Evolutionary conservation across 305 asterid species (phyloP), one percentile per base, ranked within the genome.

Genomic region (Fraxinus albicans): DNA sequence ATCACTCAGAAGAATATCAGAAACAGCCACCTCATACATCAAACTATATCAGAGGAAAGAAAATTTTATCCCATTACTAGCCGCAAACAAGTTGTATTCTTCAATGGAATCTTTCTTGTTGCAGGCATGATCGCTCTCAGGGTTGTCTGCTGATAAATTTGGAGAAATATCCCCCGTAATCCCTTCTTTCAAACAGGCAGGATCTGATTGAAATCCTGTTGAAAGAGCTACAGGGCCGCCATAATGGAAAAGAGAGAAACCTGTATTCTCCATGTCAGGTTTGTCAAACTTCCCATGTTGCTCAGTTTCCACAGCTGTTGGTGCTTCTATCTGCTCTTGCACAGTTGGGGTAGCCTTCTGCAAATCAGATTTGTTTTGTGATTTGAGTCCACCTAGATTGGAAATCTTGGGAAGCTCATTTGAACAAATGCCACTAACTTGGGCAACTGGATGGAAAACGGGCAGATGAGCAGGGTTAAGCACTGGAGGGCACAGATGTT

Each of bases 191-290:
- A 86, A 65, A 70, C 89, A 53, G 76, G 79, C 77, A 53, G 90
- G 90, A 88, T 89, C 93, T 0, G 90, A 85, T 77, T 89, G 87
- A 75, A 81, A 89, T 80, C 97, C 97, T 6, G 93, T 85, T n/a
- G 97, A 86, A 87, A 91, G 88, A 86, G 90, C 98, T 50, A 93
- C 93, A 29, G 98, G 98, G 63, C 98, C 96, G 53, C 98, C 98
- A 86, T 90, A 93, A 88, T 95, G 98, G 89, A 97, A 97, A 81
- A 97, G 98, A 73, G 99, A 97, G 90, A 97, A 97, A 74, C 91
- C 97, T 47, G 89, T 86, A 79, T 85, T 88, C 77, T 86, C 91
- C 53, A 40, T 77, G 35, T 83, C 93, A 50, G 83, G 53, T 86
- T 83, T 86, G 25, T 80, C 92, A 76, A 89, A 78, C 84, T 88